Evolutionary conservation across 208 protist genomes (phyloP).

Genomic region (Crithidia acanthocephali): DNA sequence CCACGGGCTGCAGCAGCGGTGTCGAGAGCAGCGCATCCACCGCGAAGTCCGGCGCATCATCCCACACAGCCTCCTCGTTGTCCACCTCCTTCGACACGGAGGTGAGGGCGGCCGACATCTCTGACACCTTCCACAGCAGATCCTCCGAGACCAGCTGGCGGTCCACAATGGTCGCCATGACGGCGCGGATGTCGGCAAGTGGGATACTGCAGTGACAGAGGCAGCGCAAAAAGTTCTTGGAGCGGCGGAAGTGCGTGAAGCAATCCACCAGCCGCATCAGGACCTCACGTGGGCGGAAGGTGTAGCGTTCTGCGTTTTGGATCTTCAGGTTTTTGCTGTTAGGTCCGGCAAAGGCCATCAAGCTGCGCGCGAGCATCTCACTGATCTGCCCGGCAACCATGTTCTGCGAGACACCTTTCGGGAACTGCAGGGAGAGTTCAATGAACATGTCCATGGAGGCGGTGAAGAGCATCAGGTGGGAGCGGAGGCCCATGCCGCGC

Average conservation of each 20-base stretch:
- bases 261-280: slow-evolving; percentile 80
- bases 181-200: slow-evolving; percentile 50
- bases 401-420: slow-evolving; percentile 85
- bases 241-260: slow-evolving; percentile 76
- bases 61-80: slow-evolving; percentile 81
- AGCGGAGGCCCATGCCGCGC: slow-evolving; percentile 67
- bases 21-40: slow-evolving; percentile 83
- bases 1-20: slow-evolving; percentile 79
- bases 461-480: slow-evolving; percentile 79
- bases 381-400: slow-evolving; percentile 89
- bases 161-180: slow-evolving; percentile 62
- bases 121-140: slow-evolving; percentile 63
- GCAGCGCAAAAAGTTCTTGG: slow-evolving; percentile 73
- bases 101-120: slow-evolving; percentile 60
- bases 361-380: slow-evolving; percentile 85
- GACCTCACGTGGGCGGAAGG: slow-evolving; percentile 81
- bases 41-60: slow-evolving; percentile 87
- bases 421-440: slow-evolving; percentile 77
- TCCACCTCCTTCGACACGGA: slow-evolving; percentile 60
- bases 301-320: slow-evolving; percentile 75
- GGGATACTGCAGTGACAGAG: slow-evolving; percentile 83
- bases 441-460: slow-evolving; percentile 88
- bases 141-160: slow-evolving; percentile 73
- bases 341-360: slow-evolving; percentile 80
- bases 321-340: slow-evolving; percentile 85